phyloP scores from a whole-genome alignment of 2,329 filamentous ascomycete genomes.

The Cladosporium phlei region DNA sequence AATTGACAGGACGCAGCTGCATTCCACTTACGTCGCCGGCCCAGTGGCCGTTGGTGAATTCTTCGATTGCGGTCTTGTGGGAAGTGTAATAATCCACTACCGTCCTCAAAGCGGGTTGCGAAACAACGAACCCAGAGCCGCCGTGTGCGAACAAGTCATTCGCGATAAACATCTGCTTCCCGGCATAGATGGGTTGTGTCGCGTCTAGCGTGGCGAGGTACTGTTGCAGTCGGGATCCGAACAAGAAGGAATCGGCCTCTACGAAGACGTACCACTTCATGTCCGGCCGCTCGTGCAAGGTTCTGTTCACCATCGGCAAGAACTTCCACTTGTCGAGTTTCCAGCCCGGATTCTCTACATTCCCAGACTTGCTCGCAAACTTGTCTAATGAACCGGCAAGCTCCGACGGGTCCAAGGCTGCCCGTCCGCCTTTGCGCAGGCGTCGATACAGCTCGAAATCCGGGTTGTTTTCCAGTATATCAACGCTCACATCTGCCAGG shows the following conservation, averaged over 20 bases:
- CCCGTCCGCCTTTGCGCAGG: slow-evolving; percentile 28
- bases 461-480: slow-evolving; percentile 26
- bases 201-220: slow-evolving; percentile 51
- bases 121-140: slow-evolving; percentile 51
- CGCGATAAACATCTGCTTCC: slow-evolving; percentile 49
- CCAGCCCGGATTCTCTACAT: slow-evolving; percentile 19
- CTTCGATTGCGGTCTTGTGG: slow-evolving; percentile 37
- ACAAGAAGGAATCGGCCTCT: slow-evolving; percentile 55
- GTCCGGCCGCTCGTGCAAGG: slow-evolving; percentile 38
- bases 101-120: slow-evolving; percentile 44
- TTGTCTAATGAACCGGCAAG: neutral
- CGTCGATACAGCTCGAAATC: slow-evolving; percentile 37
- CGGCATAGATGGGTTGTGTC: slow-evolving; percentile 48
- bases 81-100: slow-evolving; percentile 39
- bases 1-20: no score
- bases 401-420: slow-evolving; percentile 28
- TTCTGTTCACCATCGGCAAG: slow-evolving; percentile 33
- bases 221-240: slow-evolving; percentile 47
- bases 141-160: slow-evolving; percentile 50
- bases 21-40: no score
- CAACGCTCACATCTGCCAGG: slow-evolving; percentile 27
- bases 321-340: slow-evolving; percentile 38
- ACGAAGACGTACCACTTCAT: slow-evolving; percentile 58
- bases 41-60: slow-evolving; percentile 19
- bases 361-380: neutral